Evolutionary conservation across 345 rosid species (phyloP), one percentile per base, ranked within the genome.

Genomic region (Gossypium anomalum): DNA sequence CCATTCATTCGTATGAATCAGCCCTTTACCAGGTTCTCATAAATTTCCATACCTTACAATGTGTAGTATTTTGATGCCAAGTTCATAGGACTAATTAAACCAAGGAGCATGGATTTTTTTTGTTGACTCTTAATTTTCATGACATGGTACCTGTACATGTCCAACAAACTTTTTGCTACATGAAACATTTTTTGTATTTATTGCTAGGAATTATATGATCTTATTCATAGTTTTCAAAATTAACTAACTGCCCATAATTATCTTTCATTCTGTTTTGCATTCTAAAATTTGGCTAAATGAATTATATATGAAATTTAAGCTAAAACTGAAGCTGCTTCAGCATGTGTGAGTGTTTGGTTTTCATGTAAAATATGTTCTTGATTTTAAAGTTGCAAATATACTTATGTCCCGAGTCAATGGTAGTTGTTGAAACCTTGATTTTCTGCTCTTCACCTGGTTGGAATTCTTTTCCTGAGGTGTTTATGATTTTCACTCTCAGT

Each of bases 11-110:
- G 59, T 85, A 78, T 66, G 92, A 90, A 75, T 82, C 80, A 73
- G 84, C 93, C 67, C 17, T 81, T 61, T 51, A 53, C 43, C 97
- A 94, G 98, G 97, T 94, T 81, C 49, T 79, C 51, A 2, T 41
- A 23, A 59, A 19, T 64, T 63, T 43, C 55, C 60, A 45, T 64
- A 16, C 71, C 55, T 57, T 43, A 25, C 34, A 12, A 44, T 78
- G 57, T 47, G 12, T 58, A 51, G 15, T 45, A 47, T 53, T 62
- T 14, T 76, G n/a, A 14, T 52, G 29, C 44, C 44, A 6, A 69
- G 43, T 63, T 47, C 43, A 64, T 49, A 44, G 15, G 47, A 65
- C 68, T 48, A 52, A 11, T 53, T 68, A 68, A 51, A 27, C 10
- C 70, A 67, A 2, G 55, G 47, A 38, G 63, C 38, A 19, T 62